Conservation (phyloP, 371 early-diverging fungal species). For the Parasitella parasitica region DNA sequence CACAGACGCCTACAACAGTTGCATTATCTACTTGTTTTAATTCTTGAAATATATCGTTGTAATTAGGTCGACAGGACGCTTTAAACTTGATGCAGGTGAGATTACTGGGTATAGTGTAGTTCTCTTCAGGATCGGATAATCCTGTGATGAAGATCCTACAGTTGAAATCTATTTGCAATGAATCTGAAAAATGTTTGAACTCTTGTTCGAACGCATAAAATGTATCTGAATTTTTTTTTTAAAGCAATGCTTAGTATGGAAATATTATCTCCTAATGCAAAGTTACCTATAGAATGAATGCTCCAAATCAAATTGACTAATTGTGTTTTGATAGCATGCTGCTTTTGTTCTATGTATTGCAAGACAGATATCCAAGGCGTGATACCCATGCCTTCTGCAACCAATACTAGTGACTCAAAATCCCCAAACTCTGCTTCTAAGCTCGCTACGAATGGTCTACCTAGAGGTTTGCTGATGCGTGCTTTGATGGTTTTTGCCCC, state of each 20-base stretch:
- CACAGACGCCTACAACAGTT: constrained; percentile 32
- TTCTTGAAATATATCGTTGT: constrained; percentile 5
- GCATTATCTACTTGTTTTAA: constrained; percentile 1
- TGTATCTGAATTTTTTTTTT: constrained; percentile 6
- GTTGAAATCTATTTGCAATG: neutral
- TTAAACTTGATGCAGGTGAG: neutral
- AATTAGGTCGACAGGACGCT: neutral
- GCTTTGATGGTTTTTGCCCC: neutral
- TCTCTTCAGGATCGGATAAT: constrained; percentile 10
- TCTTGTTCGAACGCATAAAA: constrained; percentile 26
- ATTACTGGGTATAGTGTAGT: neutral
- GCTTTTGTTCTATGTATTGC: constrained; percentile 20
- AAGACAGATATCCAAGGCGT: constrained; percentile 45
- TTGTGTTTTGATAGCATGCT: constrained; percentile 18
- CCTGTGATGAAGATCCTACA: constrained; percentile 19
- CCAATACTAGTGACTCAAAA: constrained; percentile 28
- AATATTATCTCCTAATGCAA: no score
- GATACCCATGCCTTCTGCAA: constrained; percentile 46
- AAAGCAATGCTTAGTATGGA: no score
- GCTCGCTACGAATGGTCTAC: constrained; percentile 9
- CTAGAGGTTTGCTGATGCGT: constrained; percentile 36
- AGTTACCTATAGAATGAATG: constrained; percentile 26
- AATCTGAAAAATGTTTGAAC: neutral
- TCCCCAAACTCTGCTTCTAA: constrained; percentile 25
- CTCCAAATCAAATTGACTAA: constrained; percentile 25